Evolutionary conservation across 1,284 basidiomycete species (phyloP).

Genomic region (Pseudozyma pruni): DNA sequence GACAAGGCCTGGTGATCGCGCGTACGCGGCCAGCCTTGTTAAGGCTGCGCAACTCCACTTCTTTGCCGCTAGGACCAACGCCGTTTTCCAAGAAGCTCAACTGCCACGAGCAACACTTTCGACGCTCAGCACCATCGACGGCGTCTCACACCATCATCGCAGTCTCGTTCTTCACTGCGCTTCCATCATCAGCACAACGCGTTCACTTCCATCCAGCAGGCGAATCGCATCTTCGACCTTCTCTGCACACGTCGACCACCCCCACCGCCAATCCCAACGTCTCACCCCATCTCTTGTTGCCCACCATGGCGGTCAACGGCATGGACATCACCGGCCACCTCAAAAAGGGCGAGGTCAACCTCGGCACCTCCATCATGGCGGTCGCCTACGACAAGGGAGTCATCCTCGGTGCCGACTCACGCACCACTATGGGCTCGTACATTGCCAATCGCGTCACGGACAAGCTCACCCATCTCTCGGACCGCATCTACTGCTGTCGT

Average conservation of each 20-base stretch:
- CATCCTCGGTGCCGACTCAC: conserved; percentile 94
- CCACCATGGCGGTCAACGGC: conserved; percentile 46
- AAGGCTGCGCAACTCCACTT: conserved; percentile 32
- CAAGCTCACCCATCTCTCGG: conserved; percentile 95
- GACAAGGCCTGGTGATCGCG: conserved; percentile 33
- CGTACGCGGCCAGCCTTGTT: conserved; percentile 24
- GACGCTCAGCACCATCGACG: conserved; percentile 8
- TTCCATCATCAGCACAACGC: background rate
- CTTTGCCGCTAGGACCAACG: conserved; percentile 37
- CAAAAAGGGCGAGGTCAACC: conserved; percentile 67
- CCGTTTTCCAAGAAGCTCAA: background rate
- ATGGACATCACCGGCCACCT: conserved; percentile 55
- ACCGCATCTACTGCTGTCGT: conserved; percentile 98
- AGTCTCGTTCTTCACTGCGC: background rate
- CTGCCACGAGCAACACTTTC: conserved; percentile 21
- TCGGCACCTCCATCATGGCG: conserved; percentile 94
- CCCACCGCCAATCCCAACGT: background rate
- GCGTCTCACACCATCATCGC: conserved; percentile 1
- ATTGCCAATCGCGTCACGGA: conserved; percentile 99
- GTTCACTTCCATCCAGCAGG: too few species aligned
- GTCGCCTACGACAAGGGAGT: conserved; percentile 95
- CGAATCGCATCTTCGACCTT: background rate
- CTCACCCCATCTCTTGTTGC: background rate
- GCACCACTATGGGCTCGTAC: conserved; percentile 96
- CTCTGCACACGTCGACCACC: background rate